Percentiles rank a stretch among this genome's conserved stretches.
Conservation (phyloP, 768 basidiomycete genomes). For the Neoboletus subvelutipes region DNA sequence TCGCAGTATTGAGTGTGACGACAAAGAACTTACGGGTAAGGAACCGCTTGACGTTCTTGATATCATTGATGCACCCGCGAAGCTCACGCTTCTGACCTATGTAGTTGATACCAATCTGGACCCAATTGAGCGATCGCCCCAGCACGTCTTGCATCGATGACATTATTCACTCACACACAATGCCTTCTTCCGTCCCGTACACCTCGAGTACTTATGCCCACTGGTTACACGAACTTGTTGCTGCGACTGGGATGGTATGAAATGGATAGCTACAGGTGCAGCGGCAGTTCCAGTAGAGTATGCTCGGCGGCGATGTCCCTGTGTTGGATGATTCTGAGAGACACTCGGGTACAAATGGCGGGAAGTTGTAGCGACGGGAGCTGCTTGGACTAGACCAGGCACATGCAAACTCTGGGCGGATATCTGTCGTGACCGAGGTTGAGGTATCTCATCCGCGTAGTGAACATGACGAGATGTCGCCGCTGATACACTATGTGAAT, state of each 20-base stretch:
- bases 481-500: conserved; percentile 14
- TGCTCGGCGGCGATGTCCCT: conserved; percentile 21
- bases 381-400: background rate
- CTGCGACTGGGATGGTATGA: conserved; percentile 5
- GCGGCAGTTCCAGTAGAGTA: conserved; percentile 18
- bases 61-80: conserved; percentile 81
- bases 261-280: background rate
- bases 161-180: conserved; percentile 36
- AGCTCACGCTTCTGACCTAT: conserved; percentile 60
- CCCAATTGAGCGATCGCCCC: background rate
- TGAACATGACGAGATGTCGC: conserved; percentile 27
- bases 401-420: conserved; percentile 8
- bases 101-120: conserved; percentile 81
- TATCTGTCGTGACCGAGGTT: conserved; percentile 10
- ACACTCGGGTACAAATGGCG: background rate
- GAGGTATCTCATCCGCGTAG: conserved; percentile 18
- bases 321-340: conserved; percentile 5
- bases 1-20: background rate
- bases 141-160: background rate
- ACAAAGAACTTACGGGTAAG: conserved; percentile 48
- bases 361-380: conserved; percentile 3
- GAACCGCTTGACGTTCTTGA: conserved; percentile 66
- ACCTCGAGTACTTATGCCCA: conserved; percentile 45
- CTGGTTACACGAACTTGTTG: background rate
- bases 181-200: conserved; percentile 53